These are phyloP conservation scores for Populus simonii DNA, from an alignment of 345 rosid genomes.

Conservation along the genomic window DNA sequence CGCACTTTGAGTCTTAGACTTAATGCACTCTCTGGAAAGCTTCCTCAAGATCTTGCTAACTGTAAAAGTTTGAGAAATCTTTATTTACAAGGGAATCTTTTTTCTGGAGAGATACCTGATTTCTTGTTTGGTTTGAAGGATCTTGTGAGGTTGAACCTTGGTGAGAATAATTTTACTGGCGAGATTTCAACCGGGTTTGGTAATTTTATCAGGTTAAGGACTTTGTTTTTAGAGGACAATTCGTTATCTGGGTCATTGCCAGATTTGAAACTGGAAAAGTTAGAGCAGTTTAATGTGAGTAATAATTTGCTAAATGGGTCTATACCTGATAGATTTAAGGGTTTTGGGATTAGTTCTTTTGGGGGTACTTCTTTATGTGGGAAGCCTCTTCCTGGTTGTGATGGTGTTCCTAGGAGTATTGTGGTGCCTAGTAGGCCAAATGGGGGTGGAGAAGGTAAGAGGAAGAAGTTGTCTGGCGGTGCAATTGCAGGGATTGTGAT, in stretches of 20 bases:
- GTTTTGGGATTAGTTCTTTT: constrained; percentile 53
- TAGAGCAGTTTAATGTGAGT: constrained; percentile 80
- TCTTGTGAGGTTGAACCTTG: constrained; percentile 64
- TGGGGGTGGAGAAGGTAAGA: constrained; percentile 24
- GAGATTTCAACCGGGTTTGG: constrained; percentile 50
- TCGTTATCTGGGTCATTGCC: constrained; percentile 60
- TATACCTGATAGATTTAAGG: constrained; percentile 45
- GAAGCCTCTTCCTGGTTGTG: constrained; percentile 46
- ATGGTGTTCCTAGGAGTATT: constrained; percentile 13
- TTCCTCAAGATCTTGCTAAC: constrained; percentile 73
- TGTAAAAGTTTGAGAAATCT: constrained; percentile 63
- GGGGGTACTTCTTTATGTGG: constrained; percentile 84
- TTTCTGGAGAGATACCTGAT: constrained; percentile 72
- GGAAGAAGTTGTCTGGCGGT: constrained; percentile 72
- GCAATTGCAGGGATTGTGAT: constrained; percentile 87
- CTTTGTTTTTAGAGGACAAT: constrained; percentile 68
- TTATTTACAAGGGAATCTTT: constrained; percentile 74
- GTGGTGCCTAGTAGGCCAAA: constrained; percentile 53
- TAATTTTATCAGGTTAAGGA: constrained; percentile 69
- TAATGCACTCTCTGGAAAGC: constrained; percentile 55
- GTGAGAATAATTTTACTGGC: constrained; percentile 61
- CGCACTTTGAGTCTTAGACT: constrained; percentile 84
- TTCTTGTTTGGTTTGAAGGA: constrained; percentile 54
- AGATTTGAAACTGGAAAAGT: constrained; percentile 38
- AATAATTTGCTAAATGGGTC: constrained; percentile 79